Conservation (phyloP, 495 filamentous ascomycete genomes). For the Usnea hakonensis region DNA sequence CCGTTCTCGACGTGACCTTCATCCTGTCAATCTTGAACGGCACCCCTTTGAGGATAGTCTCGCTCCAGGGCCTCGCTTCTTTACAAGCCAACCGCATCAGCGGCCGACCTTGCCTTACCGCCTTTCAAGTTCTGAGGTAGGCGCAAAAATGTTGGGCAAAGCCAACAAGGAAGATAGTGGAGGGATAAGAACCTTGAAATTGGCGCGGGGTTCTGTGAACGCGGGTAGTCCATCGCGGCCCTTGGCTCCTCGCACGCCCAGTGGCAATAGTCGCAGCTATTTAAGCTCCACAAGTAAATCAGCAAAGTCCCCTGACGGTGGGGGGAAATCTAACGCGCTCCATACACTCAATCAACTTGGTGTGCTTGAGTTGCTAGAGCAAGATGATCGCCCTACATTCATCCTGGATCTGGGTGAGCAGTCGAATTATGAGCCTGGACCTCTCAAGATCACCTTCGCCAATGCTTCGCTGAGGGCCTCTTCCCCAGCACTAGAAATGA, state of each 20-base stretch:
- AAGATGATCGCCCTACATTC: constrained; percentile 61
- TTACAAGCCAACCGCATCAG: constrained; percentile 41
- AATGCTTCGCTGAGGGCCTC: constrained; percentile 50
- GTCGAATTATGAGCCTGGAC: constrained; percentile 42
- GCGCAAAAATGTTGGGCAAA: constrained; percentile 52
- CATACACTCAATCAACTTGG: constrained; percentile 49
- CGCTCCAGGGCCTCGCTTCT: constrained; percentile 50
- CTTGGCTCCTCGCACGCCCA: constrained; percentile 17
- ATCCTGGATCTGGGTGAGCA: constrained; percentile 53
- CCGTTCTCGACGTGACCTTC: constrained; percentile 15
- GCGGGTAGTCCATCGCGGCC: constrained; percentile 39
- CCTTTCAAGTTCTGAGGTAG: constrained; percentile 47
- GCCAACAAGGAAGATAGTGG: constrained; percentile 40
- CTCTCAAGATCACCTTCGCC: constrained; percentile 49
- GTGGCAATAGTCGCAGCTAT: constrained; percentile 15
- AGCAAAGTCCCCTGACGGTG: constrained; percentile 9
- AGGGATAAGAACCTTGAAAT: constrained; percentile 52
- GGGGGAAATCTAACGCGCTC: background rate
- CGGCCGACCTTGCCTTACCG: constrained; percentile 44
- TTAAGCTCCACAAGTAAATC: constrained; percentile 2
- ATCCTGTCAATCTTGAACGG: constrained; percentile 8
- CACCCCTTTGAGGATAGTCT: constrained; percentile 10
- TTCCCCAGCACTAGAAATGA: constrained; percentile 39
- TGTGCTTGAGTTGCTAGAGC: constrained; percentile 56
- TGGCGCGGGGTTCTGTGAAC: constrained; percentile 52